Base-by-base conservation (phyloP, 2,329 filamentous ascomycete genomes). In the Periconia digitata region DNA sequence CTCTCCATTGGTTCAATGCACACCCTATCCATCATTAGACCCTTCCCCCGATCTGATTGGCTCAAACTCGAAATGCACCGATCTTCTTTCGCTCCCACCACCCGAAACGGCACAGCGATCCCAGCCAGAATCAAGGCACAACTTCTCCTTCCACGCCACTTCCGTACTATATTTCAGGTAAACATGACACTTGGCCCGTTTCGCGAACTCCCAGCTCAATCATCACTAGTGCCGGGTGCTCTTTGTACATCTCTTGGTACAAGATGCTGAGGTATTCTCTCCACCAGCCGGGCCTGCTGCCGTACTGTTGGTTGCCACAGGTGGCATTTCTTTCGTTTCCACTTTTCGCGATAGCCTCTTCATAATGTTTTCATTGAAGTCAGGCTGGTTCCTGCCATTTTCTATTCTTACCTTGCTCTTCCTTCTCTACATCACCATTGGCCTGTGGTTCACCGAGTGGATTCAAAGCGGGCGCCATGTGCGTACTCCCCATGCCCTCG, bases 341-440 rank as follows among this genome's bases (percentile, higher is more conserved):
- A 10, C n/a, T 32, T 32, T 15, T 32, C 27, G 10, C 12, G 10
- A 32, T 32, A 32, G 4, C 12, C 39, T 43, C 43, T 43, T 54
- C 51, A 64, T 63, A 59, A 66, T 66, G 59, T 58, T 59, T 59
- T 40, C 22, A 54, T 55, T 41, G n/a, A 61, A 49, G 43, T 39
- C 44, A 47, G 54, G 56, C 54, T 64, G 61, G 61, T 60, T 62
- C 55, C 52, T 66, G 13, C 54, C 53, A 23, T 49, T 62, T 37
- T 49, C 50, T 32, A 44, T 53, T 24, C 36, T 60, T 12, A 27
- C 49, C 2, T 12, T 49, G 20, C 22, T 46, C 4, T 55, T 59
- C n/a, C 44, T 67, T 45, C 43, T 60, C 3, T 63, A 50, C 43
- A 51, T 49, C 3, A 49, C 49, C 2, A 20, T 54, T 34, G 46